Conservation (phyloP, 306 rosid genomes). For the Cucurbita ficifolia region DNA sequence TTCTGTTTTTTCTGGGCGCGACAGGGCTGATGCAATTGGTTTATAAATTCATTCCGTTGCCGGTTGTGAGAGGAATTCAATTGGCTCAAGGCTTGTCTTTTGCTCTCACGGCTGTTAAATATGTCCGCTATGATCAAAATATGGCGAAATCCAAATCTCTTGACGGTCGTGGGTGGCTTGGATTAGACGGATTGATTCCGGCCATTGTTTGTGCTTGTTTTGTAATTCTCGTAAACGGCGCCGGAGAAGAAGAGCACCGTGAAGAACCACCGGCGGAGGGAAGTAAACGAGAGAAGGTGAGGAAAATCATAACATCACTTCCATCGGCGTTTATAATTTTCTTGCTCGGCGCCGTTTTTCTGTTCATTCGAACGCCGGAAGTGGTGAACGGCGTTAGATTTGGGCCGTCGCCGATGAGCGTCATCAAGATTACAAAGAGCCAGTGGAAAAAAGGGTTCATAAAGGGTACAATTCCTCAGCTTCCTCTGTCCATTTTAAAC, state of each 20-base stretch:
- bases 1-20: slow-evolving; percentile 31
- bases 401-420: slow-evolving; percentile 46
- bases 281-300: slow-evolving; percentile 1
- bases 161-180: slow-evolving; percentile 34
- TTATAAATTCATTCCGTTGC: slow-evolving; percentile 36
- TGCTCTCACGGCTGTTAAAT: slow-evolving; percentile 47
- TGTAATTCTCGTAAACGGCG: slow-evolving; percentile 45
- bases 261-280: background rate
- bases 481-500: slow-evolving; percentile 55
- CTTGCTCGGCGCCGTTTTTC: slow-evolving; percentile 39
- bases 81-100: slow-evolving; percentile 67
- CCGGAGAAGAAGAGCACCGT: slow-evolving; percentile 24
- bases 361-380: slow-evolving; percentile 36
- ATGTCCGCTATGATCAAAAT: slow-evolving; percentile 36
- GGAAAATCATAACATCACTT: slow-evolving; percentile 25
- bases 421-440: slow-evolving; percentile 31
- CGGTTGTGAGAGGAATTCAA: slow-evolving; percentile 65
- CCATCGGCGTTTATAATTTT: slow-evolving; percentile 62
- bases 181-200: slow-evolving; percentile 57
- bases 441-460: slow-evolving; percentile 69
- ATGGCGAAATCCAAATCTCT: slow-evolving; percentile 32
- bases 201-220: slow-evolving; percentile 40
- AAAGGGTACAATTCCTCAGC: slow-evolving; percentile 66
- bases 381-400: slow-evolving; percentile 35
- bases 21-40: slow-evolving; percentile 50